Percentiles rank a stretch among this genome's conserved stretches.
Conservation (phyloP, 108 stramenopile species). For the Cyclotella atomus region DNA sequence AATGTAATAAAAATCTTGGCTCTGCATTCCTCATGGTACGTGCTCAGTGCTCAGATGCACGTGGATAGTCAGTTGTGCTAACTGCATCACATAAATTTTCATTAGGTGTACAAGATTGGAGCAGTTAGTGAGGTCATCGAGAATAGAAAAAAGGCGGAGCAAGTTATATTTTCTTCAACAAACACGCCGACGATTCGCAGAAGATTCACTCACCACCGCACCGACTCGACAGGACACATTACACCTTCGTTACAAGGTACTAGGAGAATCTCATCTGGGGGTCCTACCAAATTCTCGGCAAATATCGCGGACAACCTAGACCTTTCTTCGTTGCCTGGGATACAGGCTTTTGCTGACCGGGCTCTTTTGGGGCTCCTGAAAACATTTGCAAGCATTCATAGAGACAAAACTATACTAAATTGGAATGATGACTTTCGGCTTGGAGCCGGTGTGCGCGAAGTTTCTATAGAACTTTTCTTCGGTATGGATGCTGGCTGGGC, state of each 20-base stretch:
- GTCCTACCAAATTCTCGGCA: conserved; percentile 17
- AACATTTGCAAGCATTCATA: conserved; percentile 78
- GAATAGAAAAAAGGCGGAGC: conserved; percentile 77
- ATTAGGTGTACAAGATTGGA: conserved; percentile 61
- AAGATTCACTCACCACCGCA: conserved; percentile 5
- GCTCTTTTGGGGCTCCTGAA: conserved; percentile 82
- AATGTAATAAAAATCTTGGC: conserved; percentile 98
- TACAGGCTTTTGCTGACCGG: conserved; percentile 78
- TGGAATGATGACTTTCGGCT: conserved; percentile 84
- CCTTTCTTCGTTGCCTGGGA: conserved; percentile 78
- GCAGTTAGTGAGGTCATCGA: conserved; percentile 74
- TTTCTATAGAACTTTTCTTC: conserved; percentile 80
- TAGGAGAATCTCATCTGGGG: not conserved
- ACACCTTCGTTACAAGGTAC: not conserved
- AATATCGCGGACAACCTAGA: conserved; percentile 54
- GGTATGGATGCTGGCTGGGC: conserved; percentile 99
- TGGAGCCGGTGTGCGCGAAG: conserved; percentile 74
- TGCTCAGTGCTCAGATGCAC: not conserved
- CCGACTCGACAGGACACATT: not conserved
- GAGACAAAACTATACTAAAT: conserved; percentile 62
- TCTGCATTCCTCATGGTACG: conserved; percentile 91
- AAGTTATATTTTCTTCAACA: conserved; percentile 64
- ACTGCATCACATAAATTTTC: not conserved
- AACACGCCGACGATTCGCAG: conserved; percentile 35
- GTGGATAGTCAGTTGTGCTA: no score